Conservation (phyloP, 2,329 filamentous ascomycete species). For the Colletotrichum abscissum region DNA sequence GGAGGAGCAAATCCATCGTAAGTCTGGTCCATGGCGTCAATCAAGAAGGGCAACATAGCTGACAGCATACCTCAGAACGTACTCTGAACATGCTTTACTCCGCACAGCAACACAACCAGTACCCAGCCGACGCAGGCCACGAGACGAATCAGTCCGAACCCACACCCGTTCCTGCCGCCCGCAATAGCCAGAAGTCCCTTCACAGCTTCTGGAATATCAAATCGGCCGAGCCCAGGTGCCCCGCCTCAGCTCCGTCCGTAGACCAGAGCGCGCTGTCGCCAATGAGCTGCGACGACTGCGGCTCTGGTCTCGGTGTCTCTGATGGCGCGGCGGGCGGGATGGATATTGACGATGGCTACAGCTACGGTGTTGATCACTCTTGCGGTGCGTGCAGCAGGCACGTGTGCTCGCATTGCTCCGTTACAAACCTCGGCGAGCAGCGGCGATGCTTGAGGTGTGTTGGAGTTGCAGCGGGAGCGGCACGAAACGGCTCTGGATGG, state of each 20-base stretch:
- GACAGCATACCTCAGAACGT: constrained; percentile 54
- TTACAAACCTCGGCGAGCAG: constrained; percentile 67
- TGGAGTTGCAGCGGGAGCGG: constrained; percentile 44
- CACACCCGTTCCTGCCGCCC: constrained; percentile 25
- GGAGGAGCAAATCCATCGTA: constrained; percentile 66
- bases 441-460: constrained; percentile 65
- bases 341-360: constrained; percentile 48
- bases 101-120: constrained; percentile 55
- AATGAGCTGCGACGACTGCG: constrained; percentile 66
- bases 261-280: constrained; percentile 69
- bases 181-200: constrained; percentile 59
- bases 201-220: constrained; percentile 72
- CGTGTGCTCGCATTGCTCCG: constrained; percentile 69
- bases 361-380: constrained; percentile 42
- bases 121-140: constrained; percentile 33
- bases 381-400: constrained; percentile 65
- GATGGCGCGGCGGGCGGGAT: constrained; percentile 44
- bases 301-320: constrained; percentile 42
- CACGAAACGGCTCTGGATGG: constrained; percentile 36
- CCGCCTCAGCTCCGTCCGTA: constrained; percentile 48
- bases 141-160: constrained; percentile 31
- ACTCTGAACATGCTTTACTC: constrained; percentile 69
- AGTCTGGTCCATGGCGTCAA: constrained; percentile 41
- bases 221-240: constrained; percentile 46
- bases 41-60: not conserved